Evolutionary conservation across 129 eudicot genomes (phyloP), one percentile per base, ranked within the genome.

Genomic region (Pseudognaphalium luteoalbum): DNA sequence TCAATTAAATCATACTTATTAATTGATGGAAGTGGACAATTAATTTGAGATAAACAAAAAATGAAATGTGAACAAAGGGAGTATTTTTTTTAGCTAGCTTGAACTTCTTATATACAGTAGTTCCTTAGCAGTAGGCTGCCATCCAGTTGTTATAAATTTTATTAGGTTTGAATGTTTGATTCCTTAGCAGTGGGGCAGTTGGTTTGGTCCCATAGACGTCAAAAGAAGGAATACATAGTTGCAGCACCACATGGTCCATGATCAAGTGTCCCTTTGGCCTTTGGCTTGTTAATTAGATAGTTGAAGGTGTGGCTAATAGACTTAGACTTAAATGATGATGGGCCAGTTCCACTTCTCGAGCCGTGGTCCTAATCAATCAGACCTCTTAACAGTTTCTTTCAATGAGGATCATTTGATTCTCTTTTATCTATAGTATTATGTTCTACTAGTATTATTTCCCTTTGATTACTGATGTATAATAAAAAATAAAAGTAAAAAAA

Each of bases 211-310:
- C 60, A 61, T 47, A 12, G 54, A 62, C 63, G 70, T 72, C 28
- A 68, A 68, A 70, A 57, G 75, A 20, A 10, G 67, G 68, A 56
- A 29, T 25, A 25, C 28, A 25, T 70, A 78, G 68, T 76, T 67
- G 74, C 74, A 6, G n/a, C 41, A 76, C 58, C 68, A 66, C 70
- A 51, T 70, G 76, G 76, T 59, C 76, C 82, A 78, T 78, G 63
- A 70, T 78, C 70, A 70, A 78, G 28, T 71, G 82, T 70, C 65
- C 52, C 71, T 60, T 47, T 5, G 54, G 54, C 28, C 28, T 25
- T 25, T 25, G 28, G 28, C 28, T 25, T 25, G 28, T 25, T 25
- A 25, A 25, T 14, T 47, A 17, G 54, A 47, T 59, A 32, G 62
- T 22, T 14, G 4, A 47, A 62, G 41, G 41, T 51, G 54, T 61